Evolutionary conservation across 768 basidiomycete genomes (phyloP).

Genomic region (Xerocomus brunneocitrinus): DNA sequence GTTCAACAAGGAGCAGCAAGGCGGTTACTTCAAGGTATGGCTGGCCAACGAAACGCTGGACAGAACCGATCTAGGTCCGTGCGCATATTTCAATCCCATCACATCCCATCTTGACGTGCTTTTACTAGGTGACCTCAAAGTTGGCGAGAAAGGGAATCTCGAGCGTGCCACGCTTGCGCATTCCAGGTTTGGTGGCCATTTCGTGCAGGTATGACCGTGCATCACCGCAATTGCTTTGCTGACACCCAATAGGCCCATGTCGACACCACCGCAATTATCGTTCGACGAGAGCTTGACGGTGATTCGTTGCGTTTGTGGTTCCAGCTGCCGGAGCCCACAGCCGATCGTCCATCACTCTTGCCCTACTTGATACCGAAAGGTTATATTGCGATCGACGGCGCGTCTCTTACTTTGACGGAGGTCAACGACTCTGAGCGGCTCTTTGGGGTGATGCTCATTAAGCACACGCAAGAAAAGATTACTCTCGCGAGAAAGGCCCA

Average conservation of each 20-base stretch:
- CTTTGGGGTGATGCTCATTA: slow-evolving; percentile 93
- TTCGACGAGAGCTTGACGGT: slow-evolving; percentile 65
- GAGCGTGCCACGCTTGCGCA: slow-evolving; percentile 94
- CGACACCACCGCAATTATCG: slow-evolving; percentile 79
- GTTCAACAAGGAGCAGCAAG: slow-evolving; percentile 57
- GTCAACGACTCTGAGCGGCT: slow-evolving; percentile 59
- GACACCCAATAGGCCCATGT: slow-evolving; percentile 72
- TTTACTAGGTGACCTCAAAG: slow-evolving; percentile 63
- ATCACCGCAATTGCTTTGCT: not conserved
- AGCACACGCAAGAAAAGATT: slow-evolving; percentile 87
- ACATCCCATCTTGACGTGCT: slow-evolving; percentile 2
- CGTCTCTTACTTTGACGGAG: slow-evolving; percentile 84
- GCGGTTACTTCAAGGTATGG: slow-evolving; percentile 90
- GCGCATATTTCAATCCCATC: not conserved
- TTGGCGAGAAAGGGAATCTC: slow-evolving; percentile 81
- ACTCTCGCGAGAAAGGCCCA: slow-evolving; percentile 69
- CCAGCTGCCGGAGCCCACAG: slow-evolving; percentile 60
- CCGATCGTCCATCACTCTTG: slow-evolving; percentile 57
- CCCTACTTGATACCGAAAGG: slow-evolving; percentile 91
- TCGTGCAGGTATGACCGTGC: slow-evolving; percentile 72
- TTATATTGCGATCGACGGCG: slow-evolving; percentile 90
- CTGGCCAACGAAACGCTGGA: slow-evolving; percentile 92
- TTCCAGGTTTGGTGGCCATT: slow-evolving; percentile 92
- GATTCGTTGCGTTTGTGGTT: slow-evolving; percentile 86
- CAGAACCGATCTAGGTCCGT: slow-evolving; percentile 82